A percentile compares a stretch with the other conserved stretches of the same genome.
Conservation (phyloP, 2,329 filamentous ascomycete genomes). For the Cladosporium sp. region DNA sequence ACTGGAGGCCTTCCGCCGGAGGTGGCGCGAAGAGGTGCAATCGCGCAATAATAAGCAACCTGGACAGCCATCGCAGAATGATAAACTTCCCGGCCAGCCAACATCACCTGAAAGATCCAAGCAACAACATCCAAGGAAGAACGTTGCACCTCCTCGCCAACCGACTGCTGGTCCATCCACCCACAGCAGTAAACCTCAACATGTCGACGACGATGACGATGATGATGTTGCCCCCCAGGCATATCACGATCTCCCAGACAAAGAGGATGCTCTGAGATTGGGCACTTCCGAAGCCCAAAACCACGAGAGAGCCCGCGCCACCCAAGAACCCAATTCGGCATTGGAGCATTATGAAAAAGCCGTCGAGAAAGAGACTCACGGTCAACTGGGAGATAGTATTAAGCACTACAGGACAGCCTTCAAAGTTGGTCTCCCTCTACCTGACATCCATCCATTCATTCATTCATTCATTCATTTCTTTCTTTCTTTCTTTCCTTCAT, state of each 20-base stretch:
- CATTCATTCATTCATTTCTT: too few species aligned
- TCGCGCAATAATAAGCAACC: constrained; percentile 43
- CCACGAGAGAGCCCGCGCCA: constrained; percentile 28
- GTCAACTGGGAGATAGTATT: constrained; percentile 84
- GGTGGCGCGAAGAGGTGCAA: constrained; percentile 80
- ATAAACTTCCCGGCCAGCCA: neutral
- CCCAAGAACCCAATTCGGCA: constrained; percentile 64
- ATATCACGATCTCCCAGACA: constrained; percentile 45
- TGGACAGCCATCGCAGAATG: too few species aligned
- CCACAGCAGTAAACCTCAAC: constrained; percentile 17
- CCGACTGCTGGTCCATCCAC: constrained; percentile 19
- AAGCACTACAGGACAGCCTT: constrained; percentile 87
- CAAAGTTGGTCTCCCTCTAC: constrained; percentile 61
- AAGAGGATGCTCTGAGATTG: constrained; percentile 40
- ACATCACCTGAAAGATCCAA: neutral
- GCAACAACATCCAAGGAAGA: constrained; percentile 2
- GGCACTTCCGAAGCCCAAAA: constrained; percentile 37
- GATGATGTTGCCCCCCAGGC: constrained; percentile 32
- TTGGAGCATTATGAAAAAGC: constrained; percentile 91
- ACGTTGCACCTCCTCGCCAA: constrained; percentile 9
- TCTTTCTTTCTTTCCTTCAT: constrained; percentile 15
- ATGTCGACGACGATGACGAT: constrained; percentile 28
- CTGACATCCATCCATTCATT: too few species aligned
- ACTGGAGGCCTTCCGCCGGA: constrained; percentile 77
- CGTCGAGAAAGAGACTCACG: constrained; percentile 80